Conservation (phyloP, 257 asterid species). For the Schizonepeta tenuifolia region DNA sequence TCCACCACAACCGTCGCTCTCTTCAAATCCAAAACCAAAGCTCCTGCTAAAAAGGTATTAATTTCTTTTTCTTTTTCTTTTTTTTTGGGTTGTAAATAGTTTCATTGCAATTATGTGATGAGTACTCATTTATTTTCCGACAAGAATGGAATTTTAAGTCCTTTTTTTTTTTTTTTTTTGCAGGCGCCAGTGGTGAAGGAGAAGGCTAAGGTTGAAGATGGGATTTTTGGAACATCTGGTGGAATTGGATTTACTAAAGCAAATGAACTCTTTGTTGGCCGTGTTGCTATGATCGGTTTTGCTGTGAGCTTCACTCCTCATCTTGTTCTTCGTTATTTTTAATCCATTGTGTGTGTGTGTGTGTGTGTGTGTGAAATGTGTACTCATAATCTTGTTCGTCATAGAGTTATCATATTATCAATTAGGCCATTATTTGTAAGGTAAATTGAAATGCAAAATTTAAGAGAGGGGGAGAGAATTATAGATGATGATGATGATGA, state of each 20-base stretch:
- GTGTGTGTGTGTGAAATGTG: too few species aligned
- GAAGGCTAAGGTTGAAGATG: constrained; percentile 80
- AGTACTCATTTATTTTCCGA: neutral
- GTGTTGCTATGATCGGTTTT: constrained; percentile 95
- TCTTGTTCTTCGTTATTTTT: neutral
- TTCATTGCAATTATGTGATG: neutral
- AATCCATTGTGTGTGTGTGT: neutral
- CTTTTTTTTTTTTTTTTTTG: neutral
- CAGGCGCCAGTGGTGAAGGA: constrained; percentile 53
- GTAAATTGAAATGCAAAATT: neutral
- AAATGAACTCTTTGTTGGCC: constrained; percentile 93
- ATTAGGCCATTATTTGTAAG: neutral
- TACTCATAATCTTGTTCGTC: too few species aligned
- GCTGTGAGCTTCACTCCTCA: constrained; percentile 55
- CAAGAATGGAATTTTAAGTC: neutral
- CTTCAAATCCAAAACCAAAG: constrained; percentile 80
- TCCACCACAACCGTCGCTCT: constrained; percentile 52
- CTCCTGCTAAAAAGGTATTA: constrained; percentile 64
- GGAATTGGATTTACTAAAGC: constrained; percentile 90
- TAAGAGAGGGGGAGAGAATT: neutral
- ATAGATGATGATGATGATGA: neutral
- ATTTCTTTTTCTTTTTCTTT: neutral
- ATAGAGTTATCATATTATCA: too few species aligned
- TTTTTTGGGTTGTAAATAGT: neutral
- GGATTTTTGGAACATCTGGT: constrained; percentile 89